Percentiles rank a stretch among this genome's conserved stretches.
phyloP scores from a whole-genome alignment of 805 yeast species.

The Pichia eremophila region DNA sequence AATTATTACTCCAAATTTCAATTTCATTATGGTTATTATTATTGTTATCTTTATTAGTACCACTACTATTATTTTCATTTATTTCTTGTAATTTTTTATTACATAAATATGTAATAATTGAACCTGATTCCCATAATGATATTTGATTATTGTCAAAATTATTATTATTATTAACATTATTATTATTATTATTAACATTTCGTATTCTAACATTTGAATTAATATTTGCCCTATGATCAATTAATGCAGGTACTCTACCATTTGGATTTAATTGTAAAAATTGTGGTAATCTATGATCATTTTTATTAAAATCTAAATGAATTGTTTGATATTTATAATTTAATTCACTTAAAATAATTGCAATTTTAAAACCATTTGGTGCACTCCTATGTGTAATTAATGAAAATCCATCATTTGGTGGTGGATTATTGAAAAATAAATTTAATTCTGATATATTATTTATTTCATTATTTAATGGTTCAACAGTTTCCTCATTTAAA shows the following conservation, averaged over 20 bases:
- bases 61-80: slow-evolving; percentile 28
- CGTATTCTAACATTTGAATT: background rate
- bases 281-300: slow-evolving; percentile 91
- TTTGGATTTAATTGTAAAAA: slow-evolving; percentile 92
- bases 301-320: slow-evolving; percentile 74
- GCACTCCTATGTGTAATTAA: slow-evolving; percentile 79
- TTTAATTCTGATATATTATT: slow-evolving; percentile 41
- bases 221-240: slow-evolving; percentile 53
- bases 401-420: slow-evolving; percentile 76
- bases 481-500: slow-evolving; percentile 14
- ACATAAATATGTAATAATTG: slow-evolving; percentile 76
- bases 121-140: slow-evolving; percentile 92
- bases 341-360: slow-evolving; percentile 78
- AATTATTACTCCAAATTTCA: slow-evolving; percentile 63
- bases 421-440: slow-evolving; percentile 53
- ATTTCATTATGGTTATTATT: slow-evolving; percentile 26
- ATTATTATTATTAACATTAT: too few species aligned
- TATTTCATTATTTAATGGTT: too few species aligned
- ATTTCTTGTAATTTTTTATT: slow-evolving; percentile 54
- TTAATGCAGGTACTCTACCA: slow-evolving; percentile 89
- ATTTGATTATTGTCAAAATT: slow-evolving; percentile 39
- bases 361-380: slow-evolving; percentile 94
- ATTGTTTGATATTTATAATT: slow-evolving; percentile 72
- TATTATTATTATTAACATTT: background rate
- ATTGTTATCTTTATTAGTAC: too few species aligned